Conservation (phyloP, 148 eudicot genomes). For the Silene conica region DNA sequence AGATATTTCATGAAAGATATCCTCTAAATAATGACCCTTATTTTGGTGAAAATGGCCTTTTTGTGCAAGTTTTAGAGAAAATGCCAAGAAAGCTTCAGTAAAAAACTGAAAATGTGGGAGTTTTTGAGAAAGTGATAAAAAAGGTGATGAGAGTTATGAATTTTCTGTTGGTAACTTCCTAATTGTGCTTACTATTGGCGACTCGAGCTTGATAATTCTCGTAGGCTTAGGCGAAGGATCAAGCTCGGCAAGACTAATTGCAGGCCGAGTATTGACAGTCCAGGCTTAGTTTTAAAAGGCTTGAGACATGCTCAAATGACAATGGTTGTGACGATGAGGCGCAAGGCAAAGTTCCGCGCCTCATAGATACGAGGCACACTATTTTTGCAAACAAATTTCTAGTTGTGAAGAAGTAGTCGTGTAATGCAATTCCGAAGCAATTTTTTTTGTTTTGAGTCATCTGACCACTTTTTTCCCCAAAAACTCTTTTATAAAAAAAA, state of each 20-base stretch:
- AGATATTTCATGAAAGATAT: too few relatives aligned
- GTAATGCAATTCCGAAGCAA: not conserved
- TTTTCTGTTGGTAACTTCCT: not conserved
- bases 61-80: too few relatives aligned
- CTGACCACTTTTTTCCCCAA: too few relatives aligned
- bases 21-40: too few relatives aligned
- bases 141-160: too few relatives aligned
- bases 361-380: not conserved
- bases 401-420: not conserved
- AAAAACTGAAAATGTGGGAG: too few relatives aligned
- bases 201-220: not conserved
- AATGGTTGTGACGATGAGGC: not conserved
- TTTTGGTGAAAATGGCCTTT: too few relatives aligned
- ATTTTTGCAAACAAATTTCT: not conserved
- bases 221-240: not conserved
- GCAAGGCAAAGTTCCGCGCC: not conserved
- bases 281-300: not conserved
- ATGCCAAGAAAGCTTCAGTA: too few relatives aligned
- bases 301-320: not conserved
- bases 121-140: too few relatives aligned
- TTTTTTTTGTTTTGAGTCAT: too few relatives aligned
- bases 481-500: too few relatives aligned
- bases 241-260: not conserved
- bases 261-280: not conserved
- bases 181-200: not conserved